Evolutionary conservation across 371 early-diverging fungal species (phyloP).

Genomic region (Cokeromyces recurvatus): DNA sequence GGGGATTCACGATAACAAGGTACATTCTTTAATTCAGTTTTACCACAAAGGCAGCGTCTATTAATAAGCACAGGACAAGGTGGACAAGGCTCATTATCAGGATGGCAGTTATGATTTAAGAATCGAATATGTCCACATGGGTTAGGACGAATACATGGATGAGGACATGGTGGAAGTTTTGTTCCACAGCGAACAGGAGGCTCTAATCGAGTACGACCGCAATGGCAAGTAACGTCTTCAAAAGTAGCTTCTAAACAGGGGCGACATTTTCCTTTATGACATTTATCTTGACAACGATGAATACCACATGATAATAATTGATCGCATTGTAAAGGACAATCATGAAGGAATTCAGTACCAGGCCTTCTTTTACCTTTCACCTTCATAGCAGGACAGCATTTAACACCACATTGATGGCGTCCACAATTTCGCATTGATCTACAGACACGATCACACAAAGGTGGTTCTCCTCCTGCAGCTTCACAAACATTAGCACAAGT

Average conservation of each 20-base stretch:
- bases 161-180: constrained; percentile 59
- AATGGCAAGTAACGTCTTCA: constrained; percentile 68
- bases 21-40: constrained; percentile 59
- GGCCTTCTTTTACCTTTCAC: constrained; percentile 27
- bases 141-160: constrained; percentile 59
- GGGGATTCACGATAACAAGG: constrained; percentile 70
- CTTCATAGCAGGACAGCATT: constrained; percentile 56
- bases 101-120: constrained; percentile 70
- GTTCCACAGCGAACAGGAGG: constrained; percentile 79
- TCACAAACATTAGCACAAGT: constrained; percentile 47
- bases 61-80: constrained; percentile 67
- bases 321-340: constrained; percentile 62
- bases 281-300: constrained; percentile 62
- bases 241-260: constrained; percentile 68
- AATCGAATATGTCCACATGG: constrained; percentile 69
- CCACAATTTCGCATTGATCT: constrained; percentile 59
- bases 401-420: constrained; percentile 55
- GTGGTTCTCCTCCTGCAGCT: constrained; percentile 41
- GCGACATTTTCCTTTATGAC: constrained; percentile 69
- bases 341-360: constrained; percentile 45
- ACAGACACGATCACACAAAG: constrained; percentile 62
- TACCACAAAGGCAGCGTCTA: constrained; percentile 70
- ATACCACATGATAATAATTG: constrained; percentile 60
- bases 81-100: constrained; percentile 67
- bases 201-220: constrained; percentile 67